phyloP scores from a whole-genome alignment of 2,329 filamentous ascomycete species.

The Penicillium decumbens region DNA sequence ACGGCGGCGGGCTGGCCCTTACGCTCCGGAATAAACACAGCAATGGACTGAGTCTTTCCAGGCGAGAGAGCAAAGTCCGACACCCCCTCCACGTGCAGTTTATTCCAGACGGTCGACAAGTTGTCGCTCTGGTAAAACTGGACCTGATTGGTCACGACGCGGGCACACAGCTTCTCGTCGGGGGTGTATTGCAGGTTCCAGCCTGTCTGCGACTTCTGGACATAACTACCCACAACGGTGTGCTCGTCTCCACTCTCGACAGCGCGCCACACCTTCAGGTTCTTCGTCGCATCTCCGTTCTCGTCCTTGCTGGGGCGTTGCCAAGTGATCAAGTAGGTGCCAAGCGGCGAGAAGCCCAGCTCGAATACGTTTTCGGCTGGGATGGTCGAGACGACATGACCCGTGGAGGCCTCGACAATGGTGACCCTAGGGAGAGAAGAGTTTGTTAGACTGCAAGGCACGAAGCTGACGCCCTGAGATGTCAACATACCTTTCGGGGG shows the following conservation, averaged over 20 bases:
- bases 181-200: conserved; percentile 97
- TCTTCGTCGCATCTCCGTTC: conserved; percentile 87
- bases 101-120: conserved; percentile 85
- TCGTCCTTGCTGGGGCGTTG: conserved; percentile 91
- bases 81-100: conserved; percentile 86
- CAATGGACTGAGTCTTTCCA: conserved; percentile 84
- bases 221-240: conserved; percentile 74
- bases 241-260: conserved; percentile 64
- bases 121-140: conserved; percentile 93
- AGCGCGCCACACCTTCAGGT: conserved; percentile 93
- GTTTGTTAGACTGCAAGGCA: conserved; percentile 1
- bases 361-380: conserved; percentile 84
- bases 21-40: conserved; percentile 90
- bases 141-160: conserved; percentile 92
- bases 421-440: conserved; percentile 56
- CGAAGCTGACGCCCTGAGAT: neutral
- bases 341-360: conserved; percentile 85
- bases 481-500: conserved; percentile 61
- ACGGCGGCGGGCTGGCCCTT: conserved; percentile 94
- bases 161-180: conserved; percentile 90
- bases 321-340: conserved; percentile 94
- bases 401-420: conserved; percentile 75
- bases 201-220: conserved; percentile 90
- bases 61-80: conserved; percentile 84
- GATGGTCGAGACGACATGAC: conserved; percentile 68